Conservation (phyloP, 257 asterid species). For the Datura wrightii region DNA sequence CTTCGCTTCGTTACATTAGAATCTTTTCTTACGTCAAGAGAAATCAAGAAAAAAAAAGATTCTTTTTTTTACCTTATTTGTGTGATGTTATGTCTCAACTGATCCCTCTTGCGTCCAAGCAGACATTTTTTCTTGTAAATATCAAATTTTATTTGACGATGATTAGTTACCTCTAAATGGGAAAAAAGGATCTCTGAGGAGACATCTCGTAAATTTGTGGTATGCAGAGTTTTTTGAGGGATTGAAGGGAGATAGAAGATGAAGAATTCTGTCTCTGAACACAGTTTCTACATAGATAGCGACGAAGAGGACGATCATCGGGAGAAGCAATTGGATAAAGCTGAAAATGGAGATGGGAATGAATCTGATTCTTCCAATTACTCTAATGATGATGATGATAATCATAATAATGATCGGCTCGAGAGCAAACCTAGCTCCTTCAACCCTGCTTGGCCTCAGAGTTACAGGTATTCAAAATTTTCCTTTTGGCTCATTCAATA, state of each 20-base stretch:
- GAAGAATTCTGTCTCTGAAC: slow-evolving; percentile 83
- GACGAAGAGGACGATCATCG: slow-evolving; percentile 68
- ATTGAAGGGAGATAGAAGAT: slow-evolving; percentile 45
- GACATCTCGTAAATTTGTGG: neutral
- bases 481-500: neutral
- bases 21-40: neutral
- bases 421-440: slow-evolving; percentile 56
- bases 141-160: neutral
- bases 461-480: slow-evolving; percentile 66
- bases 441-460: slow-evolving; percentile 88
- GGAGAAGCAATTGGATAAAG: slow-evolving; percentile 52
- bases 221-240: slow-evolving; percentile 40
- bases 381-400: slow-evolving; percentile 56
- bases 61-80: neutral
- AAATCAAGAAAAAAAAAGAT: neutral
- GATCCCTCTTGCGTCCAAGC: neutral
- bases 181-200: neutral
- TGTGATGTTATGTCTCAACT: neutral
- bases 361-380: slow-evolving; percentile 67
- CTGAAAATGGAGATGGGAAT: slow-evolving; percentile 52
- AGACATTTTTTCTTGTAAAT: neutral
- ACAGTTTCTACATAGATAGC: slow-evolving; percentile 81
- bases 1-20: too few species aligned
- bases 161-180: neutral
- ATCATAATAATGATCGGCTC: slow-evolving; percentile 40